phyloP scores from a whole-genome alignment of 1,139 yeast genomes.

The Saccharomycopsis phalli region DNA sequence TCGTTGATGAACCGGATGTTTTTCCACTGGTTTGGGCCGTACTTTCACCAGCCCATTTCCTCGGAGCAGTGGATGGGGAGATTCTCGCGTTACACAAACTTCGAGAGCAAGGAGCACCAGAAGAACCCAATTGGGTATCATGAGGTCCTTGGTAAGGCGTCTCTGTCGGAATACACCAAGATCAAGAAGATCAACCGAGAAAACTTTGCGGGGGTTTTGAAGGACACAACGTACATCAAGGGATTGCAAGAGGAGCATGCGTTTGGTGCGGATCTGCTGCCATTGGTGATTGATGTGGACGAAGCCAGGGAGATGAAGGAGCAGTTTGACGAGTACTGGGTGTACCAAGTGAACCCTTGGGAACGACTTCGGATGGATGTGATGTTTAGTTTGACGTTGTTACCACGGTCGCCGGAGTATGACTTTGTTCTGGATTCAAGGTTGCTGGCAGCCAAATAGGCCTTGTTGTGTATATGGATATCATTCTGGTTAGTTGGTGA shows the following conservation, averaged over 20 bases:
- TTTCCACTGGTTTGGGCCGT: constrained; percentile 1
- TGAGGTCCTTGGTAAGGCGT: no score
- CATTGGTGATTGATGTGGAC: neutral
- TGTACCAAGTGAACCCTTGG: neutral
- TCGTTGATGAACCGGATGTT: neutral
- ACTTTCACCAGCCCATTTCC: neutral
- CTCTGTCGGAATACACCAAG: neutral
- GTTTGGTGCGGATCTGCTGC: neutral
- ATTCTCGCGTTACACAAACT: neutral
- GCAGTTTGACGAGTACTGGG: neutral
- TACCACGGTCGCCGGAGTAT: neutral
- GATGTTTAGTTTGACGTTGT: neutral
- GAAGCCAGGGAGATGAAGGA: neutral
- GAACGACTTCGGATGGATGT: neutral
- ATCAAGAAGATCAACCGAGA: neutral
- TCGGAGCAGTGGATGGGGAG: neutral
- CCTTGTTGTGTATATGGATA: no score
- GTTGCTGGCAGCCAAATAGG: no score
- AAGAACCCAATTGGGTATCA: neutral
- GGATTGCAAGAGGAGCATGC: neutral
- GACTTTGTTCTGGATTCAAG: no score
- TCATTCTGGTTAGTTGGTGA: no score
- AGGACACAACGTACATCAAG: neutral
- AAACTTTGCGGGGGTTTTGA: neutral
- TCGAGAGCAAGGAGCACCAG: neutral